Base-by-base conservation (phyloP, 2,329 filamentous ascomycete genomes). In the Alternaria hordeiaustralica region DNA sequence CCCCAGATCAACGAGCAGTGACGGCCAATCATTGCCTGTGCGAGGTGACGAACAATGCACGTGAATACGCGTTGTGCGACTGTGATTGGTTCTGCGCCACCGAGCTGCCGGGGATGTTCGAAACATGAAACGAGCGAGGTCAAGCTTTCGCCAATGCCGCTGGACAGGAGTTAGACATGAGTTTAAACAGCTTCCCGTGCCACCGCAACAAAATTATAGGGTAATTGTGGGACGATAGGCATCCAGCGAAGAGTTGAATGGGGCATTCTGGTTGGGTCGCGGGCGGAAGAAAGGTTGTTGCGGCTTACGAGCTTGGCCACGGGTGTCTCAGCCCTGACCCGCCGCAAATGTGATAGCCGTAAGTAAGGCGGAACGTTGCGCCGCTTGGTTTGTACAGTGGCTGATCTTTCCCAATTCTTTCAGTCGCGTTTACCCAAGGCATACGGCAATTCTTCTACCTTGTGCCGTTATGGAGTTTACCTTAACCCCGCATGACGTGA, bases 81-180 rank as follows among this genome's bases (percentile, higher is more conserved):
- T 44, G 41, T 69, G 65, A 74, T 73, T 74, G 72, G 72, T 12
- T 30, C 54, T 26, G 45, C 26, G 43, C 44, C 25, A 36, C 50
- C 21, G 8, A 59, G 55, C 28, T 51, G 47, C 55, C 43, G 30
- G 50, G 46, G 21, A 25, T 64, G 71, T 74, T 72, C 66, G 67
- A 74, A 73, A 72, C 69, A 63, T 70, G 70, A 74, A 73, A 71
- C 68, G 66, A 44, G 45, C 50, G 44, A 43, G 21, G 54, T 58
- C 58, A 71, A 73, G 65, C 68, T 68, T 71, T 70, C 60, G 71
- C 71, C 70, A 70, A 68, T 62, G 41, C 58, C 36, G 55, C 23
- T 58, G 23, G 28, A 55, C 55, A 41, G 30, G 41, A 51, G 41
- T 50, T 58, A 20, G 28, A 51, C 55, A 41, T 13, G 41, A 51